Base-by-base conservation (phyloP, 306 rosid genomes). In the Castanea crenata region DNA sequence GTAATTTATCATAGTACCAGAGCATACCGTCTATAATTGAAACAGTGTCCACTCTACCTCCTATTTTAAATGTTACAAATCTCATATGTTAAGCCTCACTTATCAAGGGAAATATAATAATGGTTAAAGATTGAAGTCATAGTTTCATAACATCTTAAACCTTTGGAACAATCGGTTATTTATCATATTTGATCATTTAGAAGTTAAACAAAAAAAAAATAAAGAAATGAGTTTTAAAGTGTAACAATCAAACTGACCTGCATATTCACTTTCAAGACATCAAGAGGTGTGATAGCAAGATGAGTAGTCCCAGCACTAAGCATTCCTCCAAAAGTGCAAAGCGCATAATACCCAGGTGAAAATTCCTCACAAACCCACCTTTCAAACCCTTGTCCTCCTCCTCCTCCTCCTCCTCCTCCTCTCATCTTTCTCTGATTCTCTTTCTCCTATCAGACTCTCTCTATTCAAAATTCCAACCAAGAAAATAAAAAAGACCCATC, bases 261-360 rank as follows among this genome's bases (percentile, higher is more conserved):
- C 96, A 91, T 91, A 80, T 91, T 88, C 25, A 91, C 96, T 90
- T 89, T 91, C 76, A 91, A 81, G n/a, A 89, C 93, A 86, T 91
- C 96, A 14, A 91, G 85, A 55, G 96, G 96, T 16, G 96, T 91
- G 59, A 86, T 80, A 20, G 92, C 89, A 16, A 91, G 88, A 86
- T 91, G 91, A 75, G 92, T 86, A 51, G 90, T 71, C 2, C 97
- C 92, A 68, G 93, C 89, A 84, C 92, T 91, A 25, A 91, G 83
- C 91, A 88, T 86, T 74, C 96, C 96, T 25, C 96, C 96, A 2
- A 85, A 76, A 61, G 90, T 74, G 78, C 96, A 91, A 25, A 91
- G 79, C 57, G 88, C 92, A 78, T 85, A 91, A 82, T 91, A 91
- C 29, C 83, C 86, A 31, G 87, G 87, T 23, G 91, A 82, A 59